Evolutionary conservation across 768 basidiomycete genomes (phyloP).

Genomic region (Tylopilus vinaceipallidus): DNA sequence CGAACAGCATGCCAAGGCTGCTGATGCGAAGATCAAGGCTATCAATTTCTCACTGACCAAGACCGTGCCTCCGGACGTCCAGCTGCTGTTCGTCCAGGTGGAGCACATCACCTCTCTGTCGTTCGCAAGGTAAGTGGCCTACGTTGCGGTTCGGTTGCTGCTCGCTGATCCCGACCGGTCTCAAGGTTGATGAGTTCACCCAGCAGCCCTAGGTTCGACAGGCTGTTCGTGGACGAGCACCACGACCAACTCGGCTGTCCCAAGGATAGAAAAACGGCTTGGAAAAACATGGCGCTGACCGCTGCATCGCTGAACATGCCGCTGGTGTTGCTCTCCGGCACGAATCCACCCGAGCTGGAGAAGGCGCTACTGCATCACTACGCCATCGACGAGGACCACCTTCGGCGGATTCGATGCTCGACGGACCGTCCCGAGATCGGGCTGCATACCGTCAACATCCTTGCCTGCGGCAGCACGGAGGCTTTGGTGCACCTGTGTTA

Average conservation of each 20-base stretch:
- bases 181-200: no score
- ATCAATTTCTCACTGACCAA: neutral
- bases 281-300: neutral
- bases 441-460: neutral
- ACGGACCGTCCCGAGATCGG: slow-evolving; percentile 6
- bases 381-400: neutral
- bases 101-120: neutral
- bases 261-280: neutral
- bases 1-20: slow-evolving; percentile 1
- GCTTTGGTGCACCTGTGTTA: neutral
- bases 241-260: slow-evolving; percentile 9
- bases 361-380: neutral
- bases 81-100: slow-evolving; percentile 9
- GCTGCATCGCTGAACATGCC: neutral
- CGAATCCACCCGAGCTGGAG: neutral
- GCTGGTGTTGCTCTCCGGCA: slow-evolving; percentile 1
- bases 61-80: neutral
- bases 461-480: neutral
- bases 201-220: neutral
- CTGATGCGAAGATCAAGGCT: neutral
- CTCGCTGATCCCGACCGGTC: no score
- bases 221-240: slow-evolving; percentile 3
- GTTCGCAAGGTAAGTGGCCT: neutral
- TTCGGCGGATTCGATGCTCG: neutral
- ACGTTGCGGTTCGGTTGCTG: no score